Base-by-base conservation (phyloP, 805 yeast genomes). In the Wickerhamomyces bovis region DNA sequence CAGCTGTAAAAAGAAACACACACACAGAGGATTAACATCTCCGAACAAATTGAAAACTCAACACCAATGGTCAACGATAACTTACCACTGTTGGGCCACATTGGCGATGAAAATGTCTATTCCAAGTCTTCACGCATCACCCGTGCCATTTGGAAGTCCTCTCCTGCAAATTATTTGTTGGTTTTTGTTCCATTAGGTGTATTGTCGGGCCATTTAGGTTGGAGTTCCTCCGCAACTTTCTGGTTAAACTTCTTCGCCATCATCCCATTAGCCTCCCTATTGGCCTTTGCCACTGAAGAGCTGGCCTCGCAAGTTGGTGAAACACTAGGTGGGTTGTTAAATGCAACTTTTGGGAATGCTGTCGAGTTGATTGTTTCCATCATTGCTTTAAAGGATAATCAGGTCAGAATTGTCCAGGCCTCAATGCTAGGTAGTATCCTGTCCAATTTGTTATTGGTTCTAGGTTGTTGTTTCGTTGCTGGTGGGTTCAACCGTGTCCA, bases 271-370 rank as follows among this genome's bases (percentile, higher is more conserved):
- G 98, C 99, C 7, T 84, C 95, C 1, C 73, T 92, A 20, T 72
- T 94, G 48, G 95, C 97, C 0, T 89, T 75, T 68, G 95, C 97
- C 38, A 94, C 99, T 5, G 99, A 94, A 65, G 95, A 89, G 59
- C 73, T 94, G 47, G 80, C 96, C 39, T 86, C 80, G 48, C 82
- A 85, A 53, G 89, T 89, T 30, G 97, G 98, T 50, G 86, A 89
- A 60, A 90, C 97, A 10, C 54, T 92, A 21, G 98, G 99, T 13
- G 98, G 98, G 0, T 73, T 94, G 53, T 73, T 94, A 59, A 94
- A 94, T 68, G 99, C 99, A 3, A 90, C 98, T 10, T 88, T 94
- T 64, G 99, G 99, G 49, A 94, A 94, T 65, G 98, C 98, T 2
- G 97, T 94, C 20, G 99, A 94, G 69, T 80, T 94, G 50, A 94